Base-by-base conservation (phyloP, 164 flowering plant genomes). In the Litsea cubeba region DNA sequence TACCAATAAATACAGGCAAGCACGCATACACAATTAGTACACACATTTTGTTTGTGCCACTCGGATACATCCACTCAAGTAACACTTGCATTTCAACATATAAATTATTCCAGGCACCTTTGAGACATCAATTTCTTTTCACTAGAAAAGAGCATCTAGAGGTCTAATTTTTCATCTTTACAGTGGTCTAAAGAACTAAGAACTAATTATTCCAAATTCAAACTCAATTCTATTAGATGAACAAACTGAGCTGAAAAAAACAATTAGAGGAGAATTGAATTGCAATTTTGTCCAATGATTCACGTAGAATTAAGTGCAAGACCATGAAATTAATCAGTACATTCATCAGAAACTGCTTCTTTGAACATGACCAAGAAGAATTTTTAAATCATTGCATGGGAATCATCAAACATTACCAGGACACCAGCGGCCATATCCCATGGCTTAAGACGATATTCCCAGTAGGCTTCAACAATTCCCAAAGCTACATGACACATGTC, bases 351-450 rank as follows among this genome's bases (percentile, higher is more conserved):
- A 68, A 68, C 12, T 1, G 26, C 11, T n/a, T n/a, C 7, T 10
- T 23, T 40, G 50, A 68, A n/a, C 8, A 68, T 28, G 71, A 2
- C 3, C 30, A 32, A 20, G 49, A 14, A 66, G 40, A 30, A 6
- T 32, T 17, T 30, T 14, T 30, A 66, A 66, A 50, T 24, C 24
- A 22, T 70, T 25, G 26, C 28, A 46, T 11, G 23, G 25, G 40
- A 51, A n/a, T 51, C 5, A 28, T 40, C n/a, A 32, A 50, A 50
- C 30, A 74, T 79, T 90, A 95, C 99, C 97, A 95, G 77, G 83
- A 90, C 97, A 12, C 99, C 97, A 74, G 97, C 99, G 81, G 99
- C 96, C 99, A 93, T 95, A 74, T 95, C 98, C 99, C 97, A 95
- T 72, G 99, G 99, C 80, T 95, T 95, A 58, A 95, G 86, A 71